These are phyloP conservation scores for Pulveroboletus sp. DNA, from an alignment of 768 basidiomycete species.

Conservation along the genomic window DNA sequence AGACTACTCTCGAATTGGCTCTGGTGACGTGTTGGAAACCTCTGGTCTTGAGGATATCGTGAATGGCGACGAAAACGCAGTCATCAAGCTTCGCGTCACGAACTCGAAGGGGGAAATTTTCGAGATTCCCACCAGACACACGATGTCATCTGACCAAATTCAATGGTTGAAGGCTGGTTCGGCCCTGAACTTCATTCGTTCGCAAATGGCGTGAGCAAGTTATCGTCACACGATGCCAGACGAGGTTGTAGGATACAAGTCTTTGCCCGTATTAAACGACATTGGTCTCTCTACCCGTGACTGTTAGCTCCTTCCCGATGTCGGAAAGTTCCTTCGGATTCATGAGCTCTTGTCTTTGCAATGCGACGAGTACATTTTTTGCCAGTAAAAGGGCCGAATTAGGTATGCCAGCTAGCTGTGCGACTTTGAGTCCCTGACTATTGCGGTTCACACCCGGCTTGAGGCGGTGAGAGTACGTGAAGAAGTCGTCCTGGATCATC, in stretches of 20 bases:
- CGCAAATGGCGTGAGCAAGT: conserved; percentile 35
- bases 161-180: conserved; percentile 88
- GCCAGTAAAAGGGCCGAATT: conserved; percentile 56
- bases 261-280: not conserved
- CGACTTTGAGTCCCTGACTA: conserved; percentile 89
- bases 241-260: not conserved
- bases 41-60: conserved; percentile 72
- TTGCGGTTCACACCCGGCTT: conserved; percentile 82
- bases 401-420: conserved; percentile 83
- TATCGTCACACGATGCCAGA: not conserved
- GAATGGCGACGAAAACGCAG: conserved; percentile 37
- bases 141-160: conserved; percentile 85
- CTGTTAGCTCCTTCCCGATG: conserved; percentile 28
- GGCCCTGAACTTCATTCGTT: conserved; percentile 85
- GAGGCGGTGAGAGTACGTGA: conserved; percentile 80
- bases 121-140: conserved; percentile 74
- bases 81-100: conserved; percentile 58
- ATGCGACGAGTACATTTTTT: conserved; percentile 41
- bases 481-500: conserved; percentile 57
- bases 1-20: conserved; percentile 80
- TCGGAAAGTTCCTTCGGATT: conserved; percentile 28
- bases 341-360: conserved; percentile 28
- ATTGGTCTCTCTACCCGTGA: not conserved
- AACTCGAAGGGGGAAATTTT: conserved; percentile 58
- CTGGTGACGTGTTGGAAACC: conserved; percentile 81